Evolutionary conservation across 179 eudicot genomes (phyloP), one percentile per base, ranked within the genome.

Genomic region (Pouteria campechiana): DNA sequence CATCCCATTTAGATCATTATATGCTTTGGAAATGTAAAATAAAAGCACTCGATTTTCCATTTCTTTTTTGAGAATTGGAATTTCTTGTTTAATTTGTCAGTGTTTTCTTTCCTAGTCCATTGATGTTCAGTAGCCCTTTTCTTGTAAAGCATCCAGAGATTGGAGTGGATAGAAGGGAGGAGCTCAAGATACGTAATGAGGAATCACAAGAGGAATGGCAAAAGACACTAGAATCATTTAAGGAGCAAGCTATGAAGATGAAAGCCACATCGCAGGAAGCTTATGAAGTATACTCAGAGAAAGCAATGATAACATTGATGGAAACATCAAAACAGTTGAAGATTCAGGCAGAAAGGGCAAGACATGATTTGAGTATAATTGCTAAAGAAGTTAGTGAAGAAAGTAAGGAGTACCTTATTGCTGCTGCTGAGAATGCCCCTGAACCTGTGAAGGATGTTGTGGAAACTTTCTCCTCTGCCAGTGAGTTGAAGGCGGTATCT

Each of bases 371-470:
- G 55, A 58, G 50, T 58, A 62, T 65, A 36, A 52, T 76, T 61
- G 78, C 82, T 11, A 59, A 74, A 51, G 96, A 79, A 56, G 55
- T 76, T 35, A 64, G 82, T 32, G 82, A 74, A 66, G 96, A 73
- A 60, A 66, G 93, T 48, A 79, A 68, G 61, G 69, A 57, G 45
- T 81, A 76, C 57, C 72, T 90, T 27, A 20, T 63, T 25, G 56
- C 58, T 32, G 93, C 90, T 25, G 78, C 95, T 10, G 84, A 79
- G 57, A 76, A 72, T 44, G 74, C 78, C 50, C 98, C 98, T 8
- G 94, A 82, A 73, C 82, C 79, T 50, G 80, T 90, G 56, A 90
- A 75, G 67, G 98, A 90, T 67, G 79, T 90, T 12, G 73, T 86
- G 41, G 94, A 82, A 61, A 82, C 88, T 32, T 82, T 86, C 75